Conservation (phyloP, 495 filamentous ascomycete species). For the Penicillium antarcticum region DNA sequence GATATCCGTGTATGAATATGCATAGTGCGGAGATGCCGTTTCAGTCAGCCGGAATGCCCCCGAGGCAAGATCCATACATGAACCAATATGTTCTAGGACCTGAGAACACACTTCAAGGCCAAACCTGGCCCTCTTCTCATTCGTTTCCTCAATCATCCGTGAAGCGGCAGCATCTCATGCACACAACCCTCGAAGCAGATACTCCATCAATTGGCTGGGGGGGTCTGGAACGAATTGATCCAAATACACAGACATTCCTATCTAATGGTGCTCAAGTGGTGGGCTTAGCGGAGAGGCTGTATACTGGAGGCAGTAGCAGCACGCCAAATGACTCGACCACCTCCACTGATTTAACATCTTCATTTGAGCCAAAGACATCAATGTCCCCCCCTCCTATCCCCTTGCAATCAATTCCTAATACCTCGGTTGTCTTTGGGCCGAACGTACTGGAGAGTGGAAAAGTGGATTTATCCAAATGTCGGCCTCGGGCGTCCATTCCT, state of each 20-base stretch:
- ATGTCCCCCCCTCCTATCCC: conserved; percentile 27
- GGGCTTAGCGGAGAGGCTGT: conserved; percentile 8
- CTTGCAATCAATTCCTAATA: conserved; percentile 12
- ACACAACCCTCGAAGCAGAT: conserved; percentile 3
- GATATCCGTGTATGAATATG: conserved; percentile 14
- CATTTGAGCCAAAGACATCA: conserved; percentile 25
- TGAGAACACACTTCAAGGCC: neutral
- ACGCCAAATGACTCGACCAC: conserved; percentile 29
- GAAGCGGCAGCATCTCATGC: conserved; percentile 18
- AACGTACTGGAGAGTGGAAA: conserved; percentile 17
- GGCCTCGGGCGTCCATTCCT: conserved; percentile 78
- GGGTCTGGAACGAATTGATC: neutral
- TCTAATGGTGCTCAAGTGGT: conserved; percentile 1
- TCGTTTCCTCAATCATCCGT: conserved; percentile 7
- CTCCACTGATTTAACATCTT: conserved; percentile 26
- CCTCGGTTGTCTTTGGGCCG: conserved; percentile 8
- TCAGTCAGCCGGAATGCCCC: conserved; percentile 6
- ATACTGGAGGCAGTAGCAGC: conserved; percentile 18
- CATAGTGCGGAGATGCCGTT: conserved; percentile 8
- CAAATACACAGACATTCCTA: neutral
- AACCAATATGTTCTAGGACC: conserved; percentile 7
- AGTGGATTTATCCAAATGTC: conserved; percentile 31
- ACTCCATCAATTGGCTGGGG: conserved; percentile 1
- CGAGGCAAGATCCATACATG: conserved; percentile 13
- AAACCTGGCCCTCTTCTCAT: neutral